Evolutionary conservation across 768 basidiomycete genomes (phyloP), one percentile per base, ranked within the genome.

Genomic region (Amanita subjunquillea): DNA sequence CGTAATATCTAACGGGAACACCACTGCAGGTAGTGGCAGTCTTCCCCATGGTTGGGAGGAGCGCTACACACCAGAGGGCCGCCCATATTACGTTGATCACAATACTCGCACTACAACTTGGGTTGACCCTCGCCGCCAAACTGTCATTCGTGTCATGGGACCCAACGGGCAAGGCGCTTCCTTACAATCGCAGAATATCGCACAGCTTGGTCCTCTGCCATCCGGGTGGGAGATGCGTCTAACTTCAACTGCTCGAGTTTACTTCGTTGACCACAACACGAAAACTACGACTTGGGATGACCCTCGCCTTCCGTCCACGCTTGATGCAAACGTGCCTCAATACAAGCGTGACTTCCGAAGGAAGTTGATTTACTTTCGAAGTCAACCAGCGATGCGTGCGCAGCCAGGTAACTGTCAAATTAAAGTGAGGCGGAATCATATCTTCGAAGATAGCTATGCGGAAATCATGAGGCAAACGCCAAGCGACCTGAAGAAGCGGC

Each of bases 211-310:
- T 2, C 96, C 96, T 27, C 69, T 99, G 20, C 96, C 96, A 3
- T 93, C 90, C 39, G 96, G 96, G 51, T 99, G 96, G 96, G 96
- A 99, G 69, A 99, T 99, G 96, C 91, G 96, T 43, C 86, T 99
- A 49, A 99, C 96, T 5, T 86, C 90, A 3, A 98, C 96, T 1
- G 95, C 96, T 1, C 85, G 96, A 45, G 96, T 99, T 6, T 99
- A 99, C 74, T 99, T 99, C 64, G 96, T 99, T 50, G 96, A 99
- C 67, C 96, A 99, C 73, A 98, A 98, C 71, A 98, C 96, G 51
- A 97, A 98, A 80, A 99, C 96, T 30, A 99, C 96, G 29, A 99
- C 96, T 1, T 99, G 96, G 96, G 96, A 99, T 67, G 96, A 99
- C 66, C 95, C 95, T 17, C 90, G 96, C 49, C 69, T 91, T 59